A percentile compares a stretch with the other conserved stretches of the same genome.
phyloP scores from a whole-genome alignment of 768 basidiomycete genomes.

The Collybiopsis confluens region DNA sequence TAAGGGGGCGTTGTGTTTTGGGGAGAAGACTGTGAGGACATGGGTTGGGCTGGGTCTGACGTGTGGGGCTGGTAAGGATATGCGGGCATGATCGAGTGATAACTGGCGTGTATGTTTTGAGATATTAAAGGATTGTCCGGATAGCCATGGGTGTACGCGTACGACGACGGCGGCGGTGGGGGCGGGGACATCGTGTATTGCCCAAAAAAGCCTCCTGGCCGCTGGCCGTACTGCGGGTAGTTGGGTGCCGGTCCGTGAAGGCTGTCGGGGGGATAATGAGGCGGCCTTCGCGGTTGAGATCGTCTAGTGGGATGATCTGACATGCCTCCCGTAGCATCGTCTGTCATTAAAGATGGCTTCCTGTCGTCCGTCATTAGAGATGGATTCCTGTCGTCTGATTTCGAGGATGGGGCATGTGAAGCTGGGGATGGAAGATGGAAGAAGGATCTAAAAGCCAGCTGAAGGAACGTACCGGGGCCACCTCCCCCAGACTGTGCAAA shows the following conservation, averaged over 20 bases:
- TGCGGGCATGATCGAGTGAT: conserved; percentile 36
- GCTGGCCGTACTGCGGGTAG: conserved; percentile 30
- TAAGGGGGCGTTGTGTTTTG: conserved; percentile 22
- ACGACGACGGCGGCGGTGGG: conserved; percentile 30
- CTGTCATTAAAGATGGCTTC: conserved; percentile 1
- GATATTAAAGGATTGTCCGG: conserved; percentile 35
- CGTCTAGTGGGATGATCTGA: background rate
- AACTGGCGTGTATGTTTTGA: conserved; percentile 38
- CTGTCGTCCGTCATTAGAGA: too few relatives aligned
- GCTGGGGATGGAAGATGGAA: background rate
- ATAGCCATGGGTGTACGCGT: conserved; percentile 31
- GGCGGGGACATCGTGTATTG: conserved; percentile 47
- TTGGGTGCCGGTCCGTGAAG: conserved; percentile 18
- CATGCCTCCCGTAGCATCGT: conserved; percentile 5
- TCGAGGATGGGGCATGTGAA: conserved; percentile 8
- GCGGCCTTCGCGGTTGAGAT: background rate
- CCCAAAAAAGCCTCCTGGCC: conserved; percentile 30
- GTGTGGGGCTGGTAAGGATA: conserved; percentile 34
- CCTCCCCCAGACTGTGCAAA: conserved; percentile 2
- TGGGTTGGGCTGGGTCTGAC: conserved; percentile 26
- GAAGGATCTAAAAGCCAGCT: background rate
- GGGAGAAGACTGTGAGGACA: conserved; percentile 17
- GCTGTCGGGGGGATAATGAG: conserved; percentile 4
- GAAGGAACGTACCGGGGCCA: conserved; percentile 2
- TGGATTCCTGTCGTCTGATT: too few relatives aligned